Percentiles rank a stretch among this genome's conserved stretches.
These are phyloP conservation scores for Clarireedia sp. DNA, from an alignment of 2,329 filamentous ascomycete species.

Conservation along the genomic window DNA sequence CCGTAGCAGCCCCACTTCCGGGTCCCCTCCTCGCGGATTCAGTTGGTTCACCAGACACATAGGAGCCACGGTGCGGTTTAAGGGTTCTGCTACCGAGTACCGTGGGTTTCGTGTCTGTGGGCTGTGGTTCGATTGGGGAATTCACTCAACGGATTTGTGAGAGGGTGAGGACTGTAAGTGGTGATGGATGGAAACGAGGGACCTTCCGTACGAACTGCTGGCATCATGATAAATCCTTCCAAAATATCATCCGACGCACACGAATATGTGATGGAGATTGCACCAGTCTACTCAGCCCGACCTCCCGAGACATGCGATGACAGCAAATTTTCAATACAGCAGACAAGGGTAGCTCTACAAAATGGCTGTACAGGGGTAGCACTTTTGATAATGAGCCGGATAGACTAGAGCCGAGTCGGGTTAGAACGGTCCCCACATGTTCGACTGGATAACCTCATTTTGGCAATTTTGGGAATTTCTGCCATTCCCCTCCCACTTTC, in stretches of 20 bases:
- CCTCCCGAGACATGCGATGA: slow-evolving; percentile 1
- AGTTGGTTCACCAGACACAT: slow-evolving; percentile 1
- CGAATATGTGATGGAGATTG: background rate
- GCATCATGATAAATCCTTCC: too few species aligned
- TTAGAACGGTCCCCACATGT: background rate
- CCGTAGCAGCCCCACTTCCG: background rate
- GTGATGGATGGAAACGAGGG: too few species aligned
- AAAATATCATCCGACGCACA: too few species aligned
- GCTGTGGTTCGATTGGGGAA: background rate
- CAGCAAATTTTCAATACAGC: background rate
- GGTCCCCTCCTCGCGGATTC: background rate
- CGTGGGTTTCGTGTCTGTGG: background rate
- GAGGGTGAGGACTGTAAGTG: too few species aligned
- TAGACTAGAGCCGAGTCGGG: background rate
- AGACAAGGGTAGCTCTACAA: too few species aligned
- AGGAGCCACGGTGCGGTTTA: background rate
- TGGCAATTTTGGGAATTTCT: too few species aligned
- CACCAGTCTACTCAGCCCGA: background rate
- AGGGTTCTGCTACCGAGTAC: background rate
- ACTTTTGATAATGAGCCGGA: background rate
- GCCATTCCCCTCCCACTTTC: too few species aligned
- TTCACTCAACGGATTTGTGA: background rate
- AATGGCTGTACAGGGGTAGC: background rate
- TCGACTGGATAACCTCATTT: background rate
- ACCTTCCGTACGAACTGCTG: too few species aligned